Conservation (phyloP, 2,329 filamentous ascomycete genomes). For the Colletotrichum ledebouriae region DNA sequence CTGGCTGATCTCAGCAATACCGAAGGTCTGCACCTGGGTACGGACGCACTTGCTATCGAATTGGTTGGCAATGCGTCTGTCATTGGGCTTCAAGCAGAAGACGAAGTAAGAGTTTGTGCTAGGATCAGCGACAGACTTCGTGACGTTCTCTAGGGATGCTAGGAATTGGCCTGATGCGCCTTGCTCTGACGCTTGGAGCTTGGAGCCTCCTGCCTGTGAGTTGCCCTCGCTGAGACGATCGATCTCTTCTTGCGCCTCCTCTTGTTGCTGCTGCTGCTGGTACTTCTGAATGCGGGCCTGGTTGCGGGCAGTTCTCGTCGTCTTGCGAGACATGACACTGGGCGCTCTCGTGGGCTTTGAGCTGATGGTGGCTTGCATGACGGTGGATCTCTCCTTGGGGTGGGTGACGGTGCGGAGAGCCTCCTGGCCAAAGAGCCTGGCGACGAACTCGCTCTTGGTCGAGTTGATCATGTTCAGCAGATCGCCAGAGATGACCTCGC, state of each 20-base stretch:
- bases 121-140: slow-evolving; percentile 83
- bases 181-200: slow-evolving; percentile 71
- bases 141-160: slow-evolving; percentile 89
- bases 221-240: slow-evolving; percentile 66
- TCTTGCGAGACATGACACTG: slow-evolving; percentile 89
- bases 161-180: slow-evolving; percentile 90
- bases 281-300: slow-evolving; percentile 48
- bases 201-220: slow-evolving; percentile 56
- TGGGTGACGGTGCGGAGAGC: slow-evolving; percentile 94
- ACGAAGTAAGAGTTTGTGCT: slow-evolving; percentile 96
- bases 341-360: slow-evolving; percentile 94
- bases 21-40: slow-evolving; percentile 93
- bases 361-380: slow-evolving; percentile 96
- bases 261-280: slow-evolving; percentile 55
- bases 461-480: slow-evolving; percentile 93
- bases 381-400: slow-evolving; percentile 88
- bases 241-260: slow-evolving; percentile 59
- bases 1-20: slow-evolving; percentile 97
- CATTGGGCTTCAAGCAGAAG: slow-evolving; percentile 97
- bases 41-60: slow-evolving; percentile 99
- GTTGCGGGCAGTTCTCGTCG: slow-evolving; percentile 57
- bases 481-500: slow-evolving; percentile 95
- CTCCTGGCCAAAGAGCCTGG: slow-evolving; percentile 95
- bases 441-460: slow-evolving; percentile 89
- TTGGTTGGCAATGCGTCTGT: slow-evolving; percentile 96